Conservation (phyloP, 495 filamentous ascomycete species). For the Bombardia bombarda region DNA sequence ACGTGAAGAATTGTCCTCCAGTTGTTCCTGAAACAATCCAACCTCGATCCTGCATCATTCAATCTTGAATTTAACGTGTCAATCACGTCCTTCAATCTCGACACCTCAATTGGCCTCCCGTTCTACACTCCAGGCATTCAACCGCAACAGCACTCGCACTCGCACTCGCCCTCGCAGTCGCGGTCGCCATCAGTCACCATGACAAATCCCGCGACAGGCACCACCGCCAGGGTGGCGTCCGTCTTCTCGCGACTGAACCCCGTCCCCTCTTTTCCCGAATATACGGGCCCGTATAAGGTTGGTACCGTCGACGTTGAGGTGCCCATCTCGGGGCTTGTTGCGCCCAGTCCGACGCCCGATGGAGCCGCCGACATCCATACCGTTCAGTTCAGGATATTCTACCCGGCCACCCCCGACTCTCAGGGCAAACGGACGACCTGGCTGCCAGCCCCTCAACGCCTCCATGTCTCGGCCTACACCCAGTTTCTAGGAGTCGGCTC, state of each 20-base stretch:
- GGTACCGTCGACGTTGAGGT: slow-evolving; percentile 71
- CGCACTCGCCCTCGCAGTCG: neutral
- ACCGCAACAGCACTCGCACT: neutral
- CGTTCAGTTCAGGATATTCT: slow-evolving; percentile 67
- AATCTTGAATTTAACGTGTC: neutral
- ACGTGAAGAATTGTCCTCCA: too few species aligned
- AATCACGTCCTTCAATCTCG: neutral
- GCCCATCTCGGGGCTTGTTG: slow-evolving; percentile 50
- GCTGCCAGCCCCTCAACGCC: slow-evolving; percentile 65
- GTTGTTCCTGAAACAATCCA: too few species aligned
- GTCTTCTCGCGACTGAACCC: slow-evolving; percentile 19
- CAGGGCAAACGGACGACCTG: slow-evolving; percentile 46
- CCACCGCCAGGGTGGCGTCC: slow-evolving; percentile 1
- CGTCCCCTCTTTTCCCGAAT: slow-evolving; percentile 57
- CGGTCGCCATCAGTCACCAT: neutral
- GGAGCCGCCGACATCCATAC: slow-evolving; percentile 47
- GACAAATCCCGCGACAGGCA: too few species aligned
- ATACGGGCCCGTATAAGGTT: slow-evolving; percentile 64
- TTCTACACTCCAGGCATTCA: neutral
- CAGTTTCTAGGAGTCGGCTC: slow-evolving; percentile 55
- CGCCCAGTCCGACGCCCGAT: slow-evolving; percentile 42
- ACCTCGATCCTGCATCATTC: neutral
- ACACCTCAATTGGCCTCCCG: neutral
- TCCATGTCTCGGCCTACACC: slow-evolving; percentile 58
- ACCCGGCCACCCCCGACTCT: slow-evolving; percentile 49